Evolutionary conservation across 164 flowering plant genomes (phyloP), one percentile per base, ranked within the genome.

Genomic region (Magnolia kwangsiensis): DNA sequence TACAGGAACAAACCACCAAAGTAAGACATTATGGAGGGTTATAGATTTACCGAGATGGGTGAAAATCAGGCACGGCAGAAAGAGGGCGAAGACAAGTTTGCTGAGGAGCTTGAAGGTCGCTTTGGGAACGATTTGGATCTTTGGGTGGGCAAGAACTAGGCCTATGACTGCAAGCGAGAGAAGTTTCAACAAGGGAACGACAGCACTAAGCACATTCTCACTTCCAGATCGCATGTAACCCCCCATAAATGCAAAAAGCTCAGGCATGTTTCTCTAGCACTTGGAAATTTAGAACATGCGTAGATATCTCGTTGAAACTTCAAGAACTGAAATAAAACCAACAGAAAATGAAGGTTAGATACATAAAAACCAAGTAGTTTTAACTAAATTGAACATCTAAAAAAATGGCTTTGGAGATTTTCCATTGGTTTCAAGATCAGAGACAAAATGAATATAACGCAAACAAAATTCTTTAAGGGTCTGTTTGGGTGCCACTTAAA

Each of bases 1-100:
- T 4, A 90, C 89, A 0, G 98, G 98, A 31, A 95, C 88, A 79
- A 95, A 93, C 98, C 98, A 95, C 98, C 97, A 93, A 0, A 21
- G 76, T 6, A 76, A 51, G 21, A 89, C 69, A 81, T 87, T 91
- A 19, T 83, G 29, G 7, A 89, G 81, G 18, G 89, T 88, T 20
- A 95, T 87, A 68, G 86, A 81, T 77, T 86, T 78, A 23, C 98
- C 98, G 6, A 93, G 86, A n/a, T 89, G 85, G 10, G 88, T 87
- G 77, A 95, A 95, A 76, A 91, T 93, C 13, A 88, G 80, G 79
- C 97, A 95, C 0, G 98, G 99, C 77, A 93, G 80, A 86, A 95
- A 93, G 50, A 95, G 81, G 10, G 90, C 96, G 74, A 93, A 95
- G 7, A 95, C 95, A 20, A 95, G 96, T 85, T 93, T 95, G 90